phyloP scores from a whole-genome alignment of 2,329 filamentous ascomycete genomes.

The Sporothrix mexicana region DNA sequence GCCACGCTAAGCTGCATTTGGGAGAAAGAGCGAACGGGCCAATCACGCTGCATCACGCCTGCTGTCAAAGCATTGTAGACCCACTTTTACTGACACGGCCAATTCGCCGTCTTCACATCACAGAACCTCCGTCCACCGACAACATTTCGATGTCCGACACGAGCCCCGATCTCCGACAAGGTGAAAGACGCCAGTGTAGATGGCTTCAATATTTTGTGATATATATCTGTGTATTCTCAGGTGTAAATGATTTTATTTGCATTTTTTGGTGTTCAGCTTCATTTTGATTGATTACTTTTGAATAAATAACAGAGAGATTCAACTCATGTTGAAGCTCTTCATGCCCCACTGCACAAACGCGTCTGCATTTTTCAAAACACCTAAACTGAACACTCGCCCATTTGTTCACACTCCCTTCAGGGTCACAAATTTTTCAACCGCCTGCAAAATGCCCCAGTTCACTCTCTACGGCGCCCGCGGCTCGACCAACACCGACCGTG shows the following conservation, averaged over 20 bases:
- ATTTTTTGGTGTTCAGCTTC: too few species aligned
- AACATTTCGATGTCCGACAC: neutral
- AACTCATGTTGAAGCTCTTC: too few species aligned
- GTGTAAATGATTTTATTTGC: too few species aligned
- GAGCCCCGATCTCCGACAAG: neutral
- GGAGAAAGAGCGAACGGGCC: conserved; percentile 7
- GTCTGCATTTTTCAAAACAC: neutral
- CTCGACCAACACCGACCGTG: conserved; percentile 52
- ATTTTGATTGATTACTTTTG: too few species aligned
- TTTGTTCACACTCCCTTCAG: too few species aligned
- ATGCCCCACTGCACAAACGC: neutral
- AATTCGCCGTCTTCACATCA: too few species aligned
- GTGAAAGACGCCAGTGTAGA: neutral
- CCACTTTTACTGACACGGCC: neutral
- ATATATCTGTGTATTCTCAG: neutral
- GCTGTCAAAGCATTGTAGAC: neutral
- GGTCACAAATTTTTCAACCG: conserved; percentile 34
- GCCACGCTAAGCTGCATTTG: neutral
- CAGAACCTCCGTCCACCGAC: conserved; percentile 1
- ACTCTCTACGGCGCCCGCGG: conserved; percentile 50
- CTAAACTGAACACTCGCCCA: neutral
- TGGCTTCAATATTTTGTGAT: neutral
- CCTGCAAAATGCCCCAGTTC: conserved; percentile 51
- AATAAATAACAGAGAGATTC: too few species aligned
- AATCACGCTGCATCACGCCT: neutral